phyloP scores from a whole-genome alignment of 768 basidiomycete genomes.

The Agrocybe pediades region DNA sequence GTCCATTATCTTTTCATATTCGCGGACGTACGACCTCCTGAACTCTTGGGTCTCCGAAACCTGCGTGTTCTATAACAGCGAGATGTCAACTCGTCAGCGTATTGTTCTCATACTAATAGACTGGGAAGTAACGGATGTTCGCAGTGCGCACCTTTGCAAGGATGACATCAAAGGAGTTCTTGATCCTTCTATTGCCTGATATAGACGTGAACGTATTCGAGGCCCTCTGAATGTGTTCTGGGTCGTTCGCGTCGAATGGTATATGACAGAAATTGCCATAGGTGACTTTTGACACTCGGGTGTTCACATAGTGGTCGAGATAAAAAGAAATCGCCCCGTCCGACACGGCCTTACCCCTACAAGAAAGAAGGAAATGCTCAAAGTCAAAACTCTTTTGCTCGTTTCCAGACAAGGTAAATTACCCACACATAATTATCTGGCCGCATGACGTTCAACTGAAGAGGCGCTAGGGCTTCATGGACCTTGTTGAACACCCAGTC shows the following conservation, averaged over 20 bases:
- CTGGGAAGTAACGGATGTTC: too few species aligned
- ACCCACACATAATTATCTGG: conserved; percentile 59
- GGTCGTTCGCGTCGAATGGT: conserved; percentile 32
- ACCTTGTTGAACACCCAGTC: conserved; percentile 53
- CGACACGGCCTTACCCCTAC: conserved; percentile 49
- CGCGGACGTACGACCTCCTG: conserved; percentile 34
- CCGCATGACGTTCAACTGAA: conserved; percentile 44
- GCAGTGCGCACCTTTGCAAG: conserved; percentile 34
- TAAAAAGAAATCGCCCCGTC: conserved; percentile 46
- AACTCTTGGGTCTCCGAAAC: conserved; percentile 49
- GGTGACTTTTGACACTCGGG: conserved; percentile 47
- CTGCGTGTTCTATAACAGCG: conserved; percentile 37
- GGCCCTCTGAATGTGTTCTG: conserved; percentile 42
- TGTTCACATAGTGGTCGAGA: conserved; percentile 51
- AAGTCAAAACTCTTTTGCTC: neutral
- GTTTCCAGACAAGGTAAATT: neutral
- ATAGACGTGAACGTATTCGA: conserved; percentile 32
- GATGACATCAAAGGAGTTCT: conserved; percentile 43
- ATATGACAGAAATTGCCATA: conserved; percentile 46
- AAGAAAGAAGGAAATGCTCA: neutral
- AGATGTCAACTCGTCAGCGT: neutral
- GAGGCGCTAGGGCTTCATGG: conserved; percentile 34
- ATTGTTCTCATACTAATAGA: too few species aligned
- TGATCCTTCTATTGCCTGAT: conserved; percentile 39
- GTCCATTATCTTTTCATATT: conserved; percentile 21